Percentiles rank a stretch among this genome's conserved stretches.
These are phyloP conservation scores for Cutaneotrichosporon arboriforme DNA, from an alignment of 1,284 basidiomycete species.

Conservation along the genomic window DNA sequence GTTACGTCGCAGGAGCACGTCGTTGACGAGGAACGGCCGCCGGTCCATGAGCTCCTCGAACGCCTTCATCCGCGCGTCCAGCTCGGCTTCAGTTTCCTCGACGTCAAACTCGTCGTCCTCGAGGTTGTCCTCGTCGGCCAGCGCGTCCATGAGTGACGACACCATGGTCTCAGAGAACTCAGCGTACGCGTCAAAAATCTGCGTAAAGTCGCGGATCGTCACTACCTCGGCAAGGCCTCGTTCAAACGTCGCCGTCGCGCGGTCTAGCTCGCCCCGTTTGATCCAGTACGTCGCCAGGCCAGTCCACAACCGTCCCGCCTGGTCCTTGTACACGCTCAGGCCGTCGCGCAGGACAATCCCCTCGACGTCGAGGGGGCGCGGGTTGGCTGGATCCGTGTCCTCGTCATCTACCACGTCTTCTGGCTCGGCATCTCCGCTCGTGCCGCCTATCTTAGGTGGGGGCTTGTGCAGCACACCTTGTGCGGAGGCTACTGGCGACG, in stretches of 20 bases:
- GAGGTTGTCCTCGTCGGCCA: conserved; percentile 54
- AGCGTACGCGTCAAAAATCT: conserved; percentile 95
- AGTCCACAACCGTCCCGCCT: conserved; percentile 92
- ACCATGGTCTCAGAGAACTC: conserved; percentile 91
- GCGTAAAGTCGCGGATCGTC: conserved; percentile 95
- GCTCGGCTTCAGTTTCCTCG: conserved; percentile 71
- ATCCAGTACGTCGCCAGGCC: conserved; percentile 98
- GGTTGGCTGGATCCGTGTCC: conserved; percentile 72
- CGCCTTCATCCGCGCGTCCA: conserved; percentile 84
- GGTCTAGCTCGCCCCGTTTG: conserved; percentile 90
- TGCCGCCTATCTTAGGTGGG: conserved; percentile 11
- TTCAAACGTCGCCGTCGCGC: conserved; percentile 82
- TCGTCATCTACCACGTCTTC: conserved; percentile 61
- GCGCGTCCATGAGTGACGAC: conserved; percentile 81
- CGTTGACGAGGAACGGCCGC: conserved; percentile 92
- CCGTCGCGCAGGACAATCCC: conserved; percentile 79
- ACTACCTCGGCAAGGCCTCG: conserved; percentile 75
- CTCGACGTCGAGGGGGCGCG: conserved; percentile 78
- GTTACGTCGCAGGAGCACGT: conserved; percentile 88
- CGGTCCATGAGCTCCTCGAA: conserved; percentile 95
- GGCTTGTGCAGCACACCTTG: conserved; percentile 28
- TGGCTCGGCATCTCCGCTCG: conserved; percentile 48
- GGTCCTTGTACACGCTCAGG: conserved; percentile 83
- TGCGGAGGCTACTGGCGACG: conserved; percentile 55
- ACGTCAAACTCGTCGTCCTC: conserved; percentile 70